Evolutionary conservation across 345 rosid species (phyloP), one percentile per base, ranked within the genome.

Genomic region (Pistacia integerrima): DNA sequence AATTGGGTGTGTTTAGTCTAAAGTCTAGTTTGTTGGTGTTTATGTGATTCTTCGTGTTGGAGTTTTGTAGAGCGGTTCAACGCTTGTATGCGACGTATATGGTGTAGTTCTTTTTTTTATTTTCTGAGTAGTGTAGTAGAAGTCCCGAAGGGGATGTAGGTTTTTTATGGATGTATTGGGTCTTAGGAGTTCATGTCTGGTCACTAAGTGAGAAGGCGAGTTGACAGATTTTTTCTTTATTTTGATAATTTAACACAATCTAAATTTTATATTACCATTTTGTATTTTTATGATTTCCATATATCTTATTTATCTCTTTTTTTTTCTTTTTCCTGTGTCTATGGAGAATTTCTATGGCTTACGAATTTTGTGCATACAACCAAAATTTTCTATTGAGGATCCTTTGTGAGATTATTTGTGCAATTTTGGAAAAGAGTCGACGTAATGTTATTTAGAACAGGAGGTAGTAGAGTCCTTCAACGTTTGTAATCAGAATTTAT

Each of bases 121-220:
- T 13, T 13, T 64, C 4, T 1, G 36, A 35, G 49, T 62, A 62
- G 35, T 61, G 67, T 48, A 49, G 67, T 25, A 44, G 48, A 46
- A 73, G 58, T 17, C 33, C 3, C 64, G 52, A 36, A 36, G 30
- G 30, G 25, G 51, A 74, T 63, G 69, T 51, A 51, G 76, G 65
- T 38, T 38, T n/a, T 56, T 55, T 17, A 44, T 57, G 65, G 38
- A 44, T 8, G 18, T 41, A 38, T 38, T 66, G 48, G 8, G 11
- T 66, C 16, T 67, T 64, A 64, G 62, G 64, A 56, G 16, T 41
- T 56, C 55, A 25, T 41, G 2, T 48, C 25, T 11, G 54, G 16
- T 38, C 35, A 74, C 56, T 41, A 33, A n/a, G 20, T 38, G 25
- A 55, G 41, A 38, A 16, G 17, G 46, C 44, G 56, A 66, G 11